A percentile compares a stretch with the other conserved stretches of the same genome.
Evolutionary conservation across 169 alveolate genomes (phyloP).

Genomic region (Eimeria zaria): DNA sequence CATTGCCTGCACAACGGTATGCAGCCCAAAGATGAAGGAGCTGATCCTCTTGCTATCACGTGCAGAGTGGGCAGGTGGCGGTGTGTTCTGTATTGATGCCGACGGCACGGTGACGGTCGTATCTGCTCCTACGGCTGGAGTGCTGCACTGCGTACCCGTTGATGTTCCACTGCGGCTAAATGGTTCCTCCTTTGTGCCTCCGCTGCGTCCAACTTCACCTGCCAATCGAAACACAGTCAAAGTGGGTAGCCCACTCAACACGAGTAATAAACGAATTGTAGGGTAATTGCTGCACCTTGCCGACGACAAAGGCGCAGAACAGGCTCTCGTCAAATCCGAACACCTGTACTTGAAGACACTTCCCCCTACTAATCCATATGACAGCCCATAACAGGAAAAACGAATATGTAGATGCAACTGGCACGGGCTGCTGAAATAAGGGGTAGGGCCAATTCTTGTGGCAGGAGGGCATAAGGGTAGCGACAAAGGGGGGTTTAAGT

Average conservation of each 20-base stretch:
- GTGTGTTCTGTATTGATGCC: background rate
- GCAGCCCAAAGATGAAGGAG: background rate
- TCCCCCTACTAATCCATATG: background rate
- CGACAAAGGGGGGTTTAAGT: background rate
- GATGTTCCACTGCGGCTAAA: conserved; percentile 42
- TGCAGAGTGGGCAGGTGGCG: background rate
- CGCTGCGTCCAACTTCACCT: conserved; percentile 58
- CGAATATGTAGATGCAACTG: background rate
- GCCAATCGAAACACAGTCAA: conserved; percentile 6
- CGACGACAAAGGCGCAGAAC: background rate
- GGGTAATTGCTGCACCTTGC: background rate
- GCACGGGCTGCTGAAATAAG: background rate
- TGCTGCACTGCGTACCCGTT: conserved; percentile 5
- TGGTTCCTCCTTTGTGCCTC: conserved; percentile 50
- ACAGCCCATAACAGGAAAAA: background rate
- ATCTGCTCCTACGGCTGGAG: background rate
- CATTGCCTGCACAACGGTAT: conserved; percentile 72
- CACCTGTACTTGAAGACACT: background rate
- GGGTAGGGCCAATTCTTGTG: background rate
- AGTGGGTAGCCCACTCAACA: background rate
- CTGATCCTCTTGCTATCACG: background rate
- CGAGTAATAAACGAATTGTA: background rate
- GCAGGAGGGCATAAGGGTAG: background rate
- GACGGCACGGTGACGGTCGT: background rate
- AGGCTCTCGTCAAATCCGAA: background rate